phyloP scores from a whole-genome alignment of 2,329 filamentous ascomycete genomes.

The Fusarium nisikadoi region DNA sequence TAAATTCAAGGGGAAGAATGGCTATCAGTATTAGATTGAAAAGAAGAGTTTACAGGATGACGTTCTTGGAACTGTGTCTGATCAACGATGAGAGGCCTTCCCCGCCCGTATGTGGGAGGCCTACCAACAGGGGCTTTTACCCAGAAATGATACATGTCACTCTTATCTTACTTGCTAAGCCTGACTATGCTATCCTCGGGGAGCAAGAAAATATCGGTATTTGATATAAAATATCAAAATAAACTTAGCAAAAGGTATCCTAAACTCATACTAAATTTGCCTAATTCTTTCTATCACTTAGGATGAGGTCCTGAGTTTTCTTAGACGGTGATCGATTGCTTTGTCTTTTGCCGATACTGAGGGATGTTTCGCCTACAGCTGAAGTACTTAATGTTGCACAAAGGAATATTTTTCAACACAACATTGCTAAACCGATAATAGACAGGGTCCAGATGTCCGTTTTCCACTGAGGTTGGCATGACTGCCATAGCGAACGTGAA shows the following conservation, averaged over 20 bases:
- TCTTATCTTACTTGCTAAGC: not conserved
- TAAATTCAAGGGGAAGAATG: rapidly evolving
- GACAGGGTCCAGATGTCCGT: not conserved
- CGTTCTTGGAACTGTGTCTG: not conserved
- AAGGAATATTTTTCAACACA: not conserved
- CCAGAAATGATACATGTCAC: not conserved
- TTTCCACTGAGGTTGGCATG: too few species aligned
- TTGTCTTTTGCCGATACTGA: not conserved
- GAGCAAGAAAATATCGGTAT: too few species aligned
- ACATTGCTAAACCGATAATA: not conserved
- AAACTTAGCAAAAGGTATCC: too few species aligned
- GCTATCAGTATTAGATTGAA: not conserved
- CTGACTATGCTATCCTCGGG: not conserved
- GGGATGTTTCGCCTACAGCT: not conserved
- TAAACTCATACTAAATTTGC: too few species aligned
- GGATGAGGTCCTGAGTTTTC: too few species aligned
- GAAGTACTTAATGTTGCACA: not conserved
- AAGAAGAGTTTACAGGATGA: too few species aligned
- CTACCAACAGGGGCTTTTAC: not conserved
- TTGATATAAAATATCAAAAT: too few species aligned
- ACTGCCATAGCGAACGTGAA: not conserved
- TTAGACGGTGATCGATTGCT: not conserved
- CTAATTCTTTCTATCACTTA: too few species aligned
- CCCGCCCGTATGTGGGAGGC: conserved; percentile 27
- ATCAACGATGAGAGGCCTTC: conserved; percentile 3